Evolutionary conservation across 495 filamentous ascomycete genomes (phyloP), one percentile per base, ranked within the genome.

Genomic region (Endocarpon pusillum): DNA sequence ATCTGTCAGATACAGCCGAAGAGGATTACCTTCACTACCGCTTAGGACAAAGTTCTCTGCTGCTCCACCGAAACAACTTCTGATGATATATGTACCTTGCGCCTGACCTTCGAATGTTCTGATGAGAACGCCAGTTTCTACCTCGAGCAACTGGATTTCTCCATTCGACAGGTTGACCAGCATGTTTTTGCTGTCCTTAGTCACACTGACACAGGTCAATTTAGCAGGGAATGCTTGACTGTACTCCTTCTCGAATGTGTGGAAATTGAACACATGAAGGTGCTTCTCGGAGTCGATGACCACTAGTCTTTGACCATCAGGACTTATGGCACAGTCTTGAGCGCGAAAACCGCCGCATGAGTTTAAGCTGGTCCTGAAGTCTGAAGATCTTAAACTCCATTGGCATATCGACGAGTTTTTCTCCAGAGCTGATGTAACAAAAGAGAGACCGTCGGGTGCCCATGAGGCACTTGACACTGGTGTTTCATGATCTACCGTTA

Each of bases 1-100:
- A 15, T 1, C 19, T 4, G 8, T 35, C 9, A 15, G 2, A 9
- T 2, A 15, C 6, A 9, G 10, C 23, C 9, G 4, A 33, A 10
- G 11, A 8, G 35, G n/a, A n/a, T n/a, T 61, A 89, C 87, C 84
- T 71, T 94, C 83, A 47, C 84, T 91, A 16, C 89, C 89, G 49
- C 77, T 82, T 12, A 89, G 66, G 19, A 96, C 72, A 50, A 96
- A 89, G 46, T 75, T 83, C 58, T 94, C 86, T 31, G 75, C 70
- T 1, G 89, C 85, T 11, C 89, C 89, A 4, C 91, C 89, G 57
- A 93, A 86, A 3, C 59, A 58, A 51, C 74, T 80, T 27, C 89
- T 59, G 42, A 97, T 91, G 12, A 91, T 68, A 43, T 62, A 91
- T 3, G 69, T 49, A 17, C 66, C 69, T 41, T 82, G 80, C 35